Conservation (phyloP, 2,329 filamentous ascomycete genomes). For the Fusarium sp. region DNA sequence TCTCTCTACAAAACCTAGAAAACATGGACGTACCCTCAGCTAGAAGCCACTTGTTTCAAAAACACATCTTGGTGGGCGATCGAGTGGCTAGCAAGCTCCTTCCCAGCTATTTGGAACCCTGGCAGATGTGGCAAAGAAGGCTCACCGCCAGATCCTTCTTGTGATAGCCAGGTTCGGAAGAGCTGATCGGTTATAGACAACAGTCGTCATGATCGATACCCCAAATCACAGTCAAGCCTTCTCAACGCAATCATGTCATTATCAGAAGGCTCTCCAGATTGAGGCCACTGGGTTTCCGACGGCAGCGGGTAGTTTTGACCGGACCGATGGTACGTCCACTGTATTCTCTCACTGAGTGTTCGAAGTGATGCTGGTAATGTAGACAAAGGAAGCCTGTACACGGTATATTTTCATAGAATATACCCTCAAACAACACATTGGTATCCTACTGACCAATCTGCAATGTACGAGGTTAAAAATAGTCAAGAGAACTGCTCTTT, state of each 20-base stretch:
- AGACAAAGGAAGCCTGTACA: neutral
- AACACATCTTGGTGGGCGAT: constrained; percentile 24
- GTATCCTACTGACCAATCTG: constrained; percentile 7
- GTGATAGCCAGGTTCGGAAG: neutral
- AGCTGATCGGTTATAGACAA: neutral
- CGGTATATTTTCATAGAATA: constrained; percentile 18
- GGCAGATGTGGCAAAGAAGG: constrained; percentile 37
- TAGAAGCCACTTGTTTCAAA: constrained; percentile 49
- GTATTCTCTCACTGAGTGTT: neutral
- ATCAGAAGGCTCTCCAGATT: neutral
- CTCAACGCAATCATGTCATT: neutral
- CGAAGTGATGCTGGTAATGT: neutral
- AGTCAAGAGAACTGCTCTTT: constrained; percentile 4
- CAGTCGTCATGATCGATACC: constrained; percentile 4
- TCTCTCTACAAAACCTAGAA: constrained; percentile 5
- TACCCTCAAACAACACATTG: constrained; percentile 1
- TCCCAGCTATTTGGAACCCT: constrained; percentile 25
- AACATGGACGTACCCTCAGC: constrained; percentile 37
- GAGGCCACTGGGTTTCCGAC: neutral
- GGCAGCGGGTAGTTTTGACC: neutral
- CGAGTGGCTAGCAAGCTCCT: constrained; percentile 39
- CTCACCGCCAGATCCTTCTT: constrained; percentile 37
- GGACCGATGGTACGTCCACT: neutral
- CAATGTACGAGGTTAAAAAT: constrained; percentile 25
- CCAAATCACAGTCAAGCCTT: neutral